These are phyloP conservation scores for Euphorbia pulcherrima DNA, from an alignment of 345 rosid genomes.

Conservation along the genomic window DNA sequence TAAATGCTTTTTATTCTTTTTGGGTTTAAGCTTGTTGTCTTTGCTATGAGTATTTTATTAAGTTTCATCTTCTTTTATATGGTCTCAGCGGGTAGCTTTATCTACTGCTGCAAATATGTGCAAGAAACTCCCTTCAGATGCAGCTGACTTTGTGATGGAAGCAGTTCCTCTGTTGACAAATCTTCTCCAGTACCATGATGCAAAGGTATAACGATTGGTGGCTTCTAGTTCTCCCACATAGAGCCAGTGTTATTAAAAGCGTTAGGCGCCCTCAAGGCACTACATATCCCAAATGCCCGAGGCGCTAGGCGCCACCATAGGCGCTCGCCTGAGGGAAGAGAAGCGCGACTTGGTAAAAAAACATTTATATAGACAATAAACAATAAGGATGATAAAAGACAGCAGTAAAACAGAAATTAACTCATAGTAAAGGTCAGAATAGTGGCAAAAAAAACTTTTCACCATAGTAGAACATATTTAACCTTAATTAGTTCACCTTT, in stretches of 20 bases:
- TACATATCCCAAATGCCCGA: too few relatives aligned
- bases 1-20: not conserved
- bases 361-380: too few relatives aligned
- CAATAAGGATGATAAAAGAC: too few relatives aligned
- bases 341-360: too few relatives aligned
- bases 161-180: constrained; percentile 97
- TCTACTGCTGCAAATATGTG: constrained; percentile 99
- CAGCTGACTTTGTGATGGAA: constrained; percentile 99
- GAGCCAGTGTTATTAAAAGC: not conserved
- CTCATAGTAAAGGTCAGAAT: too few relatives aligned
- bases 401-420: too few relatives aligned
- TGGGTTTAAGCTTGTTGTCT: not conserved
- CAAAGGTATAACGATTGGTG: constrained; percentile 57
- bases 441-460: too few relatives aligned
- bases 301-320: too few relatives aligned
- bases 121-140: constrained; percentile 98
- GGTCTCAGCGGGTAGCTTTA: constrained; percentile 79
- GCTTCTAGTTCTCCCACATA: not conserved
- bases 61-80: not conserved
- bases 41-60: not conserved
- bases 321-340: too few relatives aligned
- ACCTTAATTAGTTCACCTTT: too few relatives aligned
- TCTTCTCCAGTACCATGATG: constrained; percentile 93
- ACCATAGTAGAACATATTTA: too few relatives aligned
- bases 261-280: too few relatives aligned